A percentile compares a stretch with the other conserved stretches of the same genome.
Evolutionary conservation across 2,329 filamentous ascomycete species (phyloP).

Genomic region (Tolypocladium inflatum): DNA sequence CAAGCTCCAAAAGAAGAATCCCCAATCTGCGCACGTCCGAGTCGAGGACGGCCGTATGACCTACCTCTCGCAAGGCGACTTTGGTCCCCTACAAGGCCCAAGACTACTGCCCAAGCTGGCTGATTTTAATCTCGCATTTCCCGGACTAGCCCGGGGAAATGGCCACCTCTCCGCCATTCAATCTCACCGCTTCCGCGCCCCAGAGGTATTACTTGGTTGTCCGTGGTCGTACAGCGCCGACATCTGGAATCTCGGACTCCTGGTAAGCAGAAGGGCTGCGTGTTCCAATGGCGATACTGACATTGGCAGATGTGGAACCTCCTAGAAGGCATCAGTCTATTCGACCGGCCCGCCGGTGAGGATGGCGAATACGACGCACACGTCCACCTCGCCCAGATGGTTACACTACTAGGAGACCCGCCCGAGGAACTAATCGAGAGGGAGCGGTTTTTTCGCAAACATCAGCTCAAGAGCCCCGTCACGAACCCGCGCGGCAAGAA

Average conservation of each 20-base stretch:
- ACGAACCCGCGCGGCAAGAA: not conserved
- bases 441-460: conserved; percentile 8
- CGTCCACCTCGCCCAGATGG: conserved; percentile 11
- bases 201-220: conserved; percentile 13
- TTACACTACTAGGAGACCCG: conserved; percentile 9
- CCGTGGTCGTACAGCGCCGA: conserved; percentile 10
- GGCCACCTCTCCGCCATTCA: conserved; percentile 11
- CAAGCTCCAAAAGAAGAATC: too few relatives aligned
- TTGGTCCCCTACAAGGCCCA: too few relatives aligned
- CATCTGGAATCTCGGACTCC: conserved; percentile 12
- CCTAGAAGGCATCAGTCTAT: conserved; percentile 9
- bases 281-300: not conserved
- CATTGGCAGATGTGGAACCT: conserved; percentile 13
- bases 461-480: not conserved
- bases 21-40: too few relatives aligned
- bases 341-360: conserved; percentile 7
- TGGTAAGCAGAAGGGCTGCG: conserved; percentile 4
- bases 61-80: too few relatives aligned
- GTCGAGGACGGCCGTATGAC: too few relatives aligned
- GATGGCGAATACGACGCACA: conserved; percentile 13
- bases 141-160: conserved; percentile 2
- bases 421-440: conserved; percentile 6
- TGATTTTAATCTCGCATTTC: not conserved
- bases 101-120: too few relatives aligned
- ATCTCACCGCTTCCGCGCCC: conserved; percentile 12